Evolutionary conservation across 2,329 filamentous ascomycete species (phyloP).

Genomic region (Colletotrichum sp.): DNA sequence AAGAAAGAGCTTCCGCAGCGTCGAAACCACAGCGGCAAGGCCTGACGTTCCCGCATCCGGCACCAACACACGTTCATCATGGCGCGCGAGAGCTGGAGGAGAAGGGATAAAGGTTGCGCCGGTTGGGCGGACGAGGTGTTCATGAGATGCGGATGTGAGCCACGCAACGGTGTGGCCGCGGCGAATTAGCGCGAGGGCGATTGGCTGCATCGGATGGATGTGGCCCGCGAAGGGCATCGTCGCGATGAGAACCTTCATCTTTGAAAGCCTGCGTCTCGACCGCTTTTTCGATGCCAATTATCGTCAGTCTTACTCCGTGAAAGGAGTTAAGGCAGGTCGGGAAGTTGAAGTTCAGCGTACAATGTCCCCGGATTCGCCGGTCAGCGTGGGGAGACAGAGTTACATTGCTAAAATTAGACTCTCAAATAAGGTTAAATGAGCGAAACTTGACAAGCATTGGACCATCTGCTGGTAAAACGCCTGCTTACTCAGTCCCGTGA

Average conservation of each 20-base stretch:
- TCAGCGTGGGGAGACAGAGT: background rate
- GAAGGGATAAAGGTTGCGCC: background rate
- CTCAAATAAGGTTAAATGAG: background rate
- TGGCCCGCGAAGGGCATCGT: conserved; percentile 2
- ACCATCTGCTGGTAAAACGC: background rate
- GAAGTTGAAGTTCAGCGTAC: background rate
- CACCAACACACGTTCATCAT: background rate
- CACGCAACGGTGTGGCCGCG: conserved; percentile 3
- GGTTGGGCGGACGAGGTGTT: background rate
- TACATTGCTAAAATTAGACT: background rate
- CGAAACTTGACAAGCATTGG: background rate
- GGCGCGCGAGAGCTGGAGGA: background rate
- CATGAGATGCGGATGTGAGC: conserved; percentile 1
- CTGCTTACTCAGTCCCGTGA: background rate
- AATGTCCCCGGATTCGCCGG: background rate
- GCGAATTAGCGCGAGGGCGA: background rate
- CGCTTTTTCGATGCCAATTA: fast-evolving
- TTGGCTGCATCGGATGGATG: background rate
- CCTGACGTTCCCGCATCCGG: background rate
- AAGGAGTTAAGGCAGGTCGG: background rate
- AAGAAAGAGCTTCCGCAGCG: background rate
- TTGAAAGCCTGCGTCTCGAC: fast-evolving
- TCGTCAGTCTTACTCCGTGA: background rate
- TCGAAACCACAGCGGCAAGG: background rate
- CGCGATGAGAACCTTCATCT: conserved; percentile 11